Evolutionary conservation across 2,329 filamentous ascomycete species (phyloP).

Genomic region (Pyrenochaeta sp.): DNA sequence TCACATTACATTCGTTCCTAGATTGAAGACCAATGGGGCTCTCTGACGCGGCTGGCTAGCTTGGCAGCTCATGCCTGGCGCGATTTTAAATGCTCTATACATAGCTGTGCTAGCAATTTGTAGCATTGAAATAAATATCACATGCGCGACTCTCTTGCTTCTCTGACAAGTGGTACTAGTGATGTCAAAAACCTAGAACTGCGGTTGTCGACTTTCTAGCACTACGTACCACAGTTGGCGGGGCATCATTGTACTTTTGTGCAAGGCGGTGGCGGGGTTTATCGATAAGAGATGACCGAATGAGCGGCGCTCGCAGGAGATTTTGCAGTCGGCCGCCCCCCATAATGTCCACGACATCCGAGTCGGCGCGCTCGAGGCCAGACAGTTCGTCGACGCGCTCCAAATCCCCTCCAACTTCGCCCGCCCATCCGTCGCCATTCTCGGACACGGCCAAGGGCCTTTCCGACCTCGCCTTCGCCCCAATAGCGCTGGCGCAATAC

Average conservation of each 20-base stretch:
- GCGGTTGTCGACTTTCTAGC: too few relatives aligned
- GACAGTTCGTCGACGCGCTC: constrained; percentile 13
- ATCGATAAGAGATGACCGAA: not conserved
- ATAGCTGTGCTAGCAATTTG: constrained; percentile 9
- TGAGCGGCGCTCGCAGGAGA: constrained; percentile 3
- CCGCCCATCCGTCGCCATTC: constrained; percentile 8
- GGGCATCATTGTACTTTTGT: not conserved
- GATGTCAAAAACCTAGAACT: not conserved
- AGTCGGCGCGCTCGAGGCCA: constrained; percentile 14
- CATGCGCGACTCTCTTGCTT: too few relatives aligned
- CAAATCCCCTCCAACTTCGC: constrained; percentile 7
- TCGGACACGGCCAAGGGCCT: constrained; percentile 7
- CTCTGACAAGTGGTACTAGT: not conserved
- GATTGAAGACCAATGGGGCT: constrained; percentile 35
- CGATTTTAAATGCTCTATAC: constrained; percentile 43
- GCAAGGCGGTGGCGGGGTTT: not conserved
- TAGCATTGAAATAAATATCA: not conserved
- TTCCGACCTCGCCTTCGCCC: constrained; percentile 27
- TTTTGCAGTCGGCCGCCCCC: constrained; percentile 6
- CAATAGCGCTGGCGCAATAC: constrained; percentile 35
- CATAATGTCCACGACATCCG: constrained; percentile 17
- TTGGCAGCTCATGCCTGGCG: constrained; percentile 35
- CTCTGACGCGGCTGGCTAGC: constrained; percentile 46
- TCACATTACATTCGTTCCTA: constrained; percentile 52
- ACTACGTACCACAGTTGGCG: not conserved